These are phyloP conservation scores for Pyrenochaeta sp. DNA, from an alignment of 2,329 filamentous ascomycete species.

Conservation along the genomic window DNA sequence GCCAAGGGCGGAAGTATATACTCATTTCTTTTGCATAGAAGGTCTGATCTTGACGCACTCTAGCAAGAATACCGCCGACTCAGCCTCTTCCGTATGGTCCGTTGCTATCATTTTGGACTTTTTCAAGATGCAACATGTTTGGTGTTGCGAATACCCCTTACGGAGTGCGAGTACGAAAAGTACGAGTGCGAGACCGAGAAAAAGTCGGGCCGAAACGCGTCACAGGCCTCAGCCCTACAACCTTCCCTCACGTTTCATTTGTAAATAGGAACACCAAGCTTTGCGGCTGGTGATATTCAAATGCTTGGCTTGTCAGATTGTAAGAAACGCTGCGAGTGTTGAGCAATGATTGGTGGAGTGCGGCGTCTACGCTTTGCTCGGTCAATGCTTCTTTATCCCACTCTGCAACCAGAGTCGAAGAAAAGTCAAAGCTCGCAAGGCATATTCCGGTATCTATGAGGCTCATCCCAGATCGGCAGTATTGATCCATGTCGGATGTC, in stretches of 20 bases:
- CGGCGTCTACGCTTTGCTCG: no score
- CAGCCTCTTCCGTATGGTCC: constrained; percentile 12
- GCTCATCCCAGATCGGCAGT: neutral
- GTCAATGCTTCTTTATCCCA: no score
- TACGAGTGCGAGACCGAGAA: constrained; percentile 13
- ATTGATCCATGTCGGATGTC: neutral
- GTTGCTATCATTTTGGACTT: neutral
- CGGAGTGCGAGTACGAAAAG: constrained; percentile 7
- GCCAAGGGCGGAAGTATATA: constrained; percentile 7
- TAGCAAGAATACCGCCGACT: constrained; percentile 5
- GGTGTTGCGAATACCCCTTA: constrained; percentile 7
- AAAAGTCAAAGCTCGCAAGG: neutral
- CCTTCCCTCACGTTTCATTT: neutral
- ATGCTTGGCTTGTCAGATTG: neutral
- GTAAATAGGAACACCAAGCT: neutral
- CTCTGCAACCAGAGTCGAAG: neutral
- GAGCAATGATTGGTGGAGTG: no score
- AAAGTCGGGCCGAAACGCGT: neutral
- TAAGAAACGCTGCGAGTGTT: neutral
- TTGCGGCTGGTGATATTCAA: neutral
- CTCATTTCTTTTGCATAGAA: neutral
- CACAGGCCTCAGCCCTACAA: neutral
- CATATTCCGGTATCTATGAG: neutral
- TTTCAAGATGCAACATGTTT: neutral
- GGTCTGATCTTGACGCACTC: neutral